Conservation (phyloP, 108 stramenopile genomes). For the Cyclostephanos invisitatus region DNA sequence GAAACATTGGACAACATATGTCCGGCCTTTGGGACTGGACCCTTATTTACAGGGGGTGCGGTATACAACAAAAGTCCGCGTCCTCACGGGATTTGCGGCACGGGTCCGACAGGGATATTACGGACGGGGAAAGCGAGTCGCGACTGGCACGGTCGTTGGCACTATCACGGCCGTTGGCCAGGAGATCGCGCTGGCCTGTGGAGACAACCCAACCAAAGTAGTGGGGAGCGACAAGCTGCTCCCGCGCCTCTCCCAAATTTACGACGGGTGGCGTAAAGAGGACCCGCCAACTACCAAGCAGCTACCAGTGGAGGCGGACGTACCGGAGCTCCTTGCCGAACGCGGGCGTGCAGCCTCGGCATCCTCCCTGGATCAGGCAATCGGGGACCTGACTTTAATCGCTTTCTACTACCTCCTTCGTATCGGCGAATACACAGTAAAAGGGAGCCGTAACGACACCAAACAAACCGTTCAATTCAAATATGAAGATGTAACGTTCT, state of each 20-base stretch:
- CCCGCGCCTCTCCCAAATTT: neutral
- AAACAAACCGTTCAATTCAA: constrained; percentile 18
- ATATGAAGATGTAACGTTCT: neutral
- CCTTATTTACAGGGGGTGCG: constrained; percentile 1
- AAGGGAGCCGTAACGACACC: neutral
- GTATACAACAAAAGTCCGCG: neutral
- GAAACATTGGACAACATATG: neutral
- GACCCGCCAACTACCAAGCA: constrained; percentile 16
- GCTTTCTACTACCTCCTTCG: constrained; percentile 20
- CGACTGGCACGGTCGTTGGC: constrained; percentile 8
- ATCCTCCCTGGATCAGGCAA: neutral
- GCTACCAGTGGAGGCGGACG: constrained; percentile 12
- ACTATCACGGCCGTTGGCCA: constrained; percentile 16
- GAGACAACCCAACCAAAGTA: constrained; percentile 6
- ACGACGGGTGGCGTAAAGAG: constrained; percentile 5
- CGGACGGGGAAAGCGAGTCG: constrained; percentile 8
- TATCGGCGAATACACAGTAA: constrained; percentile 17
- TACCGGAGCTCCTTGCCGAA: constrained; percentile 6
- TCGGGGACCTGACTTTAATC: constrained; percentile 10
- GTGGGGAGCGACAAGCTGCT: neutral
- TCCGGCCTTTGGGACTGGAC: constrained; percentile 11
- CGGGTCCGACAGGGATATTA: constrained; percentile 3
- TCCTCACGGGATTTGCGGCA: constrained; percentile 6
- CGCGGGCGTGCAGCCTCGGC: neutral
- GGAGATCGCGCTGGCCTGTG: constrained; percentile 13